Evolutionary conservation across 202 grass and related monocot genomes (phyloP), one percentile per base, ranked within the genome.

Genomic region (Carex sylvatica): DNA sequence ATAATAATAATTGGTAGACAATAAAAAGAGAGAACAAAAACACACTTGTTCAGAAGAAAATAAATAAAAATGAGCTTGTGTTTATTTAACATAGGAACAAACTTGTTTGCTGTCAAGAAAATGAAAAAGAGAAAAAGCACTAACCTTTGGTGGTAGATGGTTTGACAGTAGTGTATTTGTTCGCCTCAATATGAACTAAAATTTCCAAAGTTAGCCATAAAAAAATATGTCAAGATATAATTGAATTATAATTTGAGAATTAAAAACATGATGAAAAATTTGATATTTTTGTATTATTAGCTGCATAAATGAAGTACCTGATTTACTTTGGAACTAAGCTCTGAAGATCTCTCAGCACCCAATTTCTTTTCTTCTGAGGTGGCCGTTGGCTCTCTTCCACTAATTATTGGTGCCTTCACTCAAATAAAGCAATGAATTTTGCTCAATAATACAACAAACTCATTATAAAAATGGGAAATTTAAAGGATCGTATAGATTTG

Each of bases 91-190:
- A 14, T n/a, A 60, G 61, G 65, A 61, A 10, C 18, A 2, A 20
- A 66, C n/a, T 3, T 46, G 65, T 26, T 84, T 74, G 76, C 73
- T 73, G 4, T 22, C 54, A 80, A 88, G 88, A 13, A 70, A 80
- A 82, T 40, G 52, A 38, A 75, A 82, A 84, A 66, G 35, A 52
- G 9, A 38, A 63, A 88, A 33, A 53, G 46, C 23, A 65, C 72
- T 70, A 90, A 98, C 95, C 95, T 98, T 98, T 75, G 95, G 95
- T 86, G 95, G 95, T 74, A 98, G 69, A 87, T 98, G 95, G 88
- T 98, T 98, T 81, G 95, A 98, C 85, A 98, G 78, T 62, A 98
- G 85, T 7, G 92, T 88, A 42, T 98, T 98, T n/a, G 95, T 98
- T 60, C 95, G 80, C 77, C 92, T 91, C 89, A 98, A 78, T 87